Base-by-base conservation (phyloP, 2,329 filamentous ascomycete genomes). In the Thelonectria discophora region DNA sequence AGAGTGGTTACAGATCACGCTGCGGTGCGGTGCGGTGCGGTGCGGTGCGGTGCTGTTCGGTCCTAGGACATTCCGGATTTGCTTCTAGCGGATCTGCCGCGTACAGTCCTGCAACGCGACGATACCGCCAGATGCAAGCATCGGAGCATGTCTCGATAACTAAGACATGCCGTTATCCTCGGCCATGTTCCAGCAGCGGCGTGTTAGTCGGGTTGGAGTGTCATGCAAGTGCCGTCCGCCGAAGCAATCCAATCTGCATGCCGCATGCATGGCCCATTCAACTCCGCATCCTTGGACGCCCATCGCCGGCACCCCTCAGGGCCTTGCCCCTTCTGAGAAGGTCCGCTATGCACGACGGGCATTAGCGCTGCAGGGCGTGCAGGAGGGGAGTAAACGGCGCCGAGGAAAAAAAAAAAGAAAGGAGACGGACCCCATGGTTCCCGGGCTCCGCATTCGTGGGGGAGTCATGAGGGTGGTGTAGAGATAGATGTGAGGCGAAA, bases 371-470 rank as follows among this genome's bases (percentile, higher is more conserved):
- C 10, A 27, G 21, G 20, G 32, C 52, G 47, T 52, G 58, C 58
- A 55, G 46, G 48, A 15, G 6, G 32, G 8, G 3, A 13, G 10
- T 3, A 15, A 34, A 37, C 12, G 34, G 34, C 11, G 8, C 27
- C 27, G 5, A 5, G 7, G 9, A 30, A 30, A 30, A 15, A 12
- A 47, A 24, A 3, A 2, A 5, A 10, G 9, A 30, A 30, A 30
- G 11, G 34, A 47, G 6, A 3, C 21, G 21, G 21, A 24, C 21
- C 46, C 58, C 58, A 55, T 55, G 46, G 58, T 60, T 55, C 58
- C 58, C 57, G 24, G 47, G 57, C 50, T 60, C 57, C 57, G 53
- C 57, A 56, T 60, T 60, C 58, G 58, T 60, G 58, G 58, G 52
- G 58, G 45, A 52, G 34, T 37, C 34, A 37, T 37, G 34, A 37